A percentile compares a stretch with the other conserved stretches of the same genome.
Conservation (phyloP, 371 early-diverging fungal species). For the Mucor plumbeus region DNA sequence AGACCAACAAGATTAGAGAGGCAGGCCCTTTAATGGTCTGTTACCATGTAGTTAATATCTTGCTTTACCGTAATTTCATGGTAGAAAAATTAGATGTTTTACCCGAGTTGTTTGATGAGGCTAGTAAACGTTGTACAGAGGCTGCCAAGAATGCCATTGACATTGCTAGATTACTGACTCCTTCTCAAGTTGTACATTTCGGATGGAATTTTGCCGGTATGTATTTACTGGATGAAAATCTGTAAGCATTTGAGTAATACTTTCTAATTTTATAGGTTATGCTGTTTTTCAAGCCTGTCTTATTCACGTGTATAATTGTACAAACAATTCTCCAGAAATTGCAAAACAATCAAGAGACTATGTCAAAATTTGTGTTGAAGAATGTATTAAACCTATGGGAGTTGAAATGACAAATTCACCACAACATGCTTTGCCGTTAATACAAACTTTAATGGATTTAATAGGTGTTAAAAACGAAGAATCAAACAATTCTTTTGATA, state of each 20-base stretch:
- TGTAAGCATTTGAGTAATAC: not conserved
- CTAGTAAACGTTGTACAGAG: conserved; percentile 44
- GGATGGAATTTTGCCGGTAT: conserved; percentile 39
- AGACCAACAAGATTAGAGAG: conserved; percentile 17
- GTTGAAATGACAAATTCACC: conserved; percentile 18
- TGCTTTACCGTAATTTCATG: conserved; percentile 60
- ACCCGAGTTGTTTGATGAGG: conserved; percentile 29
- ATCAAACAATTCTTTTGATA: not conserved
- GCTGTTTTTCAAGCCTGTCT: conserved; percentile 39
- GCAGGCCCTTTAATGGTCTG: conserved; percentile 57
- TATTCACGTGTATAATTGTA: conserved; percentile 37
- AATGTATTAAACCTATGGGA: conserved; percentile 31
- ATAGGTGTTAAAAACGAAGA: conserved; percentile 26
- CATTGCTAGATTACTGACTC: conserved; percentile 38
- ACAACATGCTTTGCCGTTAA: conserved; percentile 13
- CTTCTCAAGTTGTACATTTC: conserved; percentile 20
- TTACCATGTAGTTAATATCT: conserved; percentile 45
- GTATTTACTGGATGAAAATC: not conserved
- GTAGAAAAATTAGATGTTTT: conserved; percentile 27
- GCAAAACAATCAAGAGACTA: conserved; percentile 28
- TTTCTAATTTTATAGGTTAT: conserved; percentile 16
- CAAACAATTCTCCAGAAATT: conserved; percentile 23
- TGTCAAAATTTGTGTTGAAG: conserved; percentile 25
- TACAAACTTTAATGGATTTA: conserved; percentile 27
- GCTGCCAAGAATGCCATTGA: conserved; percentile 57